Evolutionary conservation across 768 basidiomycete species (phyloP).

Genomic region (Russula olivacea): DNA sequence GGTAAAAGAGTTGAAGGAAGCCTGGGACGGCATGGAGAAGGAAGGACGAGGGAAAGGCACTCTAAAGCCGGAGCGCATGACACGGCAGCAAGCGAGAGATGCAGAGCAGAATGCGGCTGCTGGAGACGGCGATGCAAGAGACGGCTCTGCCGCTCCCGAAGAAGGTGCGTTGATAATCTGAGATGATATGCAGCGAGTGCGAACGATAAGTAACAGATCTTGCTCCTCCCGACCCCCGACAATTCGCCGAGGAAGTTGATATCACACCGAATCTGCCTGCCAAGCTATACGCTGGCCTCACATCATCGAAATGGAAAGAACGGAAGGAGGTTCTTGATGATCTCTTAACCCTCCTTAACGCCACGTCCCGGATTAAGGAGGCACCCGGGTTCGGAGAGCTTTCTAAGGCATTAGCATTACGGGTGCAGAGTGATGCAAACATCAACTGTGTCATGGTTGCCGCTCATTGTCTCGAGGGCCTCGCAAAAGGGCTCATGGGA

Average conservation of each 20-base stretch:
- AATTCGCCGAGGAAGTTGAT: conserved; percentile 75
- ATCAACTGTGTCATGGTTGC: conserved; percentile 92
- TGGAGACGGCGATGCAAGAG: conserved; percentile 34
- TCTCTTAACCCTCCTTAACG: conserved; percentile 59
- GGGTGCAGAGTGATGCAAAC: conserved; percentile 87
- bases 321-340: conserved; percentile 89
- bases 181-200: conserved; percentile 4
- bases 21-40: conserved; percentile 77
- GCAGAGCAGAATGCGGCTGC: conserved; percentile 42
- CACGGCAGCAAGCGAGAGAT: conserved; percentile 71
- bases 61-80: conserved; percentile 72
- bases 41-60: conserved; percentile 81
- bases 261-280: conserved; percentile 70
- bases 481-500: conserved; percentile 75
- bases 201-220: conserved; percentile 35
- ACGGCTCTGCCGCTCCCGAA: conserved; percentile 32
- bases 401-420: conserved; percentile 65
- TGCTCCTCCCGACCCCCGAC: conserved; percentile 65
- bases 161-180: conserved; percentile 40
- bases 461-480: conserved; percentile 74
- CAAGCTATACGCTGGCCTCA: conserved; percentile 64
- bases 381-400: conserved; percentile 72
- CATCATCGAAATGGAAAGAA: conserved; percentile 98
- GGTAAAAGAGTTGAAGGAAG: conserved; percentile 89
- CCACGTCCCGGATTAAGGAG: conserved; percentile 74